Conservation (phyloP, 2,329 filamentous ascomycete species). For the Amylocarpus encephaloides region DNA sequence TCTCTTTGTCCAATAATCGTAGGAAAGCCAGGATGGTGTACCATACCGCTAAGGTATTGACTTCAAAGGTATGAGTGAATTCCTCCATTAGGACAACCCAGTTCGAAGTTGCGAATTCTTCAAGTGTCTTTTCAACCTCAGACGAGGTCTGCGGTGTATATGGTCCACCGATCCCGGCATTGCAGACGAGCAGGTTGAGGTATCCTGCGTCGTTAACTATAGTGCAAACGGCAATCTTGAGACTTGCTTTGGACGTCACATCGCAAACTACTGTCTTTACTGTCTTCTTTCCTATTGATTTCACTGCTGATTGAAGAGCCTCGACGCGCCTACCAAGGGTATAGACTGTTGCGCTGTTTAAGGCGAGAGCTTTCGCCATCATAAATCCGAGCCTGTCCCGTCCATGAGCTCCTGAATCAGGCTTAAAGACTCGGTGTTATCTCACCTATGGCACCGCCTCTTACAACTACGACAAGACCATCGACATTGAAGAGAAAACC, state of each 20-base stretch:
- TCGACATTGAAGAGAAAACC: constrained; percentile 25
- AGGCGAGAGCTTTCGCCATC: constrained; percentile 46
- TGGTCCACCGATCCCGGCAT: constrained; percentile 52
- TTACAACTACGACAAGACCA: constrained; percentile 45
- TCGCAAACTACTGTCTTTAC: constrained; percentile 37
- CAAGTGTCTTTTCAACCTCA: constrained; percentile 29
- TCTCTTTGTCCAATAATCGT: constrained; percentile 53
- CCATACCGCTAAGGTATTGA: constrained; percentile 15
- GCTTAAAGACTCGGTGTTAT: constrained; percentile 33
- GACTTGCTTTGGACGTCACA: constrained; percentile 54
- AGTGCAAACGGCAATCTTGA: constrained; percentile 48
- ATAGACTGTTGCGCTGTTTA: constrained; percentile 50
- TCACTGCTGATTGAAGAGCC: constrained; percentile 29
- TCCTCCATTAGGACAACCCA: constrained; percentile 40
- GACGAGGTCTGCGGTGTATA: constrained; percentile 9
- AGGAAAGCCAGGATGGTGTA: constrained; percentile 56
- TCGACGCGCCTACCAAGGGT: constrained; percentile 48
- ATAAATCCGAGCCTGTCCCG: constrained; percentile 48
- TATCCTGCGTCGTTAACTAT: constrained; percentile 49
- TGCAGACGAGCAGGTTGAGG: constrained; percentile 54
- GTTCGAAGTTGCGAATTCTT: constrained; percentile 44
- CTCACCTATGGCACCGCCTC: constrained; percentile 48
- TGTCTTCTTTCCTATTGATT: constrained; percentile 33
- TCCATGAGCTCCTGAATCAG: neutral
- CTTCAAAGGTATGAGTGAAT: constrained; percentile 44